Percentiles rank a stretch among this genome's conserved stretches.
These are phyloP conservation scores for Camellia sinensis DNA, from an alignment of 148 eudicot species.

Conservation along the genomic window DNA sequence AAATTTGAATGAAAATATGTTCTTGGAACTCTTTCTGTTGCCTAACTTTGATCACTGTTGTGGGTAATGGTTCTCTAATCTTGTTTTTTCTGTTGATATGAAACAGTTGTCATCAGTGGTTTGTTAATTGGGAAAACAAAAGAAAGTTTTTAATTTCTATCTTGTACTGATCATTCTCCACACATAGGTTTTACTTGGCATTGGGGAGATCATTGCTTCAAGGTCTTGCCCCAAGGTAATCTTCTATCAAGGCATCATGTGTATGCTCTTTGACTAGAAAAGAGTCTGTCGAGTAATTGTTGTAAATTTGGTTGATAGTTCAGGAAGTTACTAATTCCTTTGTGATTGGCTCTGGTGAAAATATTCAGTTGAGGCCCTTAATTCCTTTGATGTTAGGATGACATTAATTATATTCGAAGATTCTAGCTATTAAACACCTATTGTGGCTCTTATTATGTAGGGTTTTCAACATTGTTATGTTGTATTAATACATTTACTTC, in stretches of 20 bases:
- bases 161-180: conserved; percentile 2
- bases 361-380: neutral
- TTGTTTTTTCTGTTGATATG: neutral
- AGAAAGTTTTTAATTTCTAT: neutral
- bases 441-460: conserved; percentile 1
- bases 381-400: neutral
- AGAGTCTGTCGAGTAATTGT: neutral
- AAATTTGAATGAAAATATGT: neutral
- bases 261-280: neutral
- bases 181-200: conserved; percentile 74
- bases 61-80: neutral
- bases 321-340: neutral
- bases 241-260: neutral
- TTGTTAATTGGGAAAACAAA: neutral
- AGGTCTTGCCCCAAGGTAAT: conserved; percentile 84
- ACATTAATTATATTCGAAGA: neutral
- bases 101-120: neutral
- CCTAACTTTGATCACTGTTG: neutral
- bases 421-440: neutral
- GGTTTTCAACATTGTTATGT: neutral
- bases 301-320: neutral
- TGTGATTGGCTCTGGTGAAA: neutral
- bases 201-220: conserved; percentile 84
- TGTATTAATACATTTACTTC: conserved; percentile 5
- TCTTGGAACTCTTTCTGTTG: neutral